These are phyloP conservation scores for Malus fusca DNA, from an alignment of 306 rosid genomes.

Conservation along the genomic window DNA sequence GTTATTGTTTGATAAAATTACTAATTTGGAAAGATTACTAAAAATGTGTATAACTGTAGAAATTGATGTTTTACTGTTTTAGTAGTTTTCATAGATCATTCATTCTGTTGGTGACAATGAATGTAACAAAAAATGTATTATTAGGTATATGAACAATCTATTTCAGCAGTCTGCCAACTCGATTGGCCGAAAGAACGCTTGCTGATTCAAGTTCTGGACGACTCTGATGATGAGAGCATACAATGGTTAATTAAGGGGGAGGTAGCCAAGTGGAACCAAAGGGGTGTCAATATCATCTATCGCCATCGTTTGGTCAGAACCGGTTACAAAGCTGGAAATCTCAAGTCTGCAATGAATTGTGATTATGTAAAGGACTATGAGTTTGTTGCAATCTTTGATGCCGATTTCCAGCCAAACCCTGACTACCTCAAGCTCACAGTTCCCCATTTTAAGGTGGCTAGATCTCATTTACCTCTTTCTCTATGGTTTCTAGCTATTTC, in stretches of 20 bases:
- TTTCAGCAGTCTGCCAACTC: slow-evolving; percentile 64
- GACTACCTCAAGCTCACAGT: slow-evolving; percentile 60
- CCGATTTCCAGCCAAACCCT: slow-evolving; percentile 64
- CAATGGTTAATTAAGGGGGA: slow-evolving; percentile 60
- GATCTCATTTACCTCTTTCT: not conserved
- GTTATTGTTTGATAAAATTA: not conserved
- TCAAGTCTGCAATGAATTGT: slow-evolving; percentile 75
- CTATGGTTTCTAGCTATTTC: not conserved
- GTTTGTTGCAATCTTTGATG: slow-evolving; percentile 69
- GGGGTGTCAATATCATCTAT: slow-evolving; percentile 52
- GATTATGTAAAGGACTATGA: slow-evolving; percentile 57
- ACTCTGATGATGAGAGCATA: slow-evolving; percentile 62
- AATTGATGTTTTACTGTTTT: slow-evolving; percentile 2
- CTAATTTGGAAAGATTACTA: not conserved
- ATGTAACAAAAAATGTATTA: slow-evolving; percentile 8
- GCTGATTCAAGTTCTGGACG: slow-evolving; percentile 66
- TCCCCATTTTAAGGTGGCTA: slow-evolving; percentile 62
- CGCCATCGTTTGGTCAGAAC: slow-evolving; percentile 57
- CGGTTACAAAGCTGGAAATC: slow-evolving; percentile 75
- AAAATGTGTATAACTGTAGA: not conserved
- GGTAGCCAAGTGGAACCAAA: slow-evolving; percentile 59
- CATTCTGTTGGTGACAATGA: slow-evolving; percentile 1
- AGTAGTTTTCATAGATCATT: not conserved
- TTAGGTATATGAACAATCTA: slow-evolving; percentile 73
- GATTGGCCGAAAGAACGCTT: slow-evolving; percentile 66